Conservation (phyloP, 306 rosid species). For the Sicyos edulis region DNA sequence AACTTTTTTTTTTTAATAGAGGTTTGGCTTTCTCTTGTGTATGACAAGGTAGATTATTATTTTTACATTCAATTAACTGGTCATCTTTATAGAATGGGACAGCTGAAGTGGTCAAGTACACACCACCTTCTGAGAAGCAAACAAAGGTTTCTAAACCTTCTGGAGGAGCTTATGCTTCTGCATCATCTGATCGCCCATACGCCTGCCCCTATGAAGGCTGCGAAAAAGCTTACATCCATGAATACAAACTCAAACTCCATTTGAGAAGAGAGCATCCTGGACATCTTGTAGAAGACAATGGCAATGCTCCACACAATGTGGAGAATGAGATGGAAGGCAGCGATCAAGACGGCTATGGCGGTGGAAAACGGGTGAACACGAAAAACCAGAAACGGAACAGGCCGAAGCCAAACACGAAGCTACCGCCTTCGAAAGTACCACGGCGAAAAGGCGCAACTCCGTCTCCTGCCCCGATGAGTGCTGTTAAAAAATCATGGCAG, state of each 20-base stretch:
- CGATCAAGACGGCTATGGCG: slow-evolving; percentile 67
- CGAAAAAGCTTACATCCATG: slow-evolving; percentile 87
- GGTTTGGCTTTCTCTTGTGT: not conserved
- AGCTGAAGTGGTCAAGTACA: slow-evolving; percentile 55
- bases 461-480: slow-evolving; percentile 36
- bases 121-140: slow-evolving; percentile 65
- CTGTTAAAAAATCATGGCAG: slow-evolving; percentile 66
- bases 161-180: slow-evolving; percentile 58
- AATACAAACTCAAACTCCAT: slow-evolving; percentile 91
- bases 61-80: not conserved
- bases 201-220: slow-evolving; percentile 94
- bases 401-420: slow-evolving; percentile 60
- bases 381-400: slow-evolving; percentile 68
- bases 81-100: slow-evolving; percentile 43
- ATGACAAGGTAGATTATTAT: not conserved
- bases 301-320: slow-evolving; percentile 46
- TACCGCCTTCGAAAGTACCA: slow-evolving; percentile 55
- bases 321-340: slow-evolving; percentile 85
- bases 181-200: slow-evolving; percentile 89
- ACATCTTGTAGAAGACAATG: slow-evolving; percentile 60
- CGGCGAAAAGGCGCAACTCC: slow-evolving; percentile 56
- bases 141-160: slow-evolving; percentile 50
- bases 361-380: slow-evolving; percentile 49
- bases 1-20: too few relatives aligned
- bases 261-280: slow-evolving; percentile 89